Evolutionary conservation across 2,329 filamentous ascomycete genomes (phyloP), one percentile per base, ranked within the genome.

Genomic region (Cercospora citrullina): DNA sequence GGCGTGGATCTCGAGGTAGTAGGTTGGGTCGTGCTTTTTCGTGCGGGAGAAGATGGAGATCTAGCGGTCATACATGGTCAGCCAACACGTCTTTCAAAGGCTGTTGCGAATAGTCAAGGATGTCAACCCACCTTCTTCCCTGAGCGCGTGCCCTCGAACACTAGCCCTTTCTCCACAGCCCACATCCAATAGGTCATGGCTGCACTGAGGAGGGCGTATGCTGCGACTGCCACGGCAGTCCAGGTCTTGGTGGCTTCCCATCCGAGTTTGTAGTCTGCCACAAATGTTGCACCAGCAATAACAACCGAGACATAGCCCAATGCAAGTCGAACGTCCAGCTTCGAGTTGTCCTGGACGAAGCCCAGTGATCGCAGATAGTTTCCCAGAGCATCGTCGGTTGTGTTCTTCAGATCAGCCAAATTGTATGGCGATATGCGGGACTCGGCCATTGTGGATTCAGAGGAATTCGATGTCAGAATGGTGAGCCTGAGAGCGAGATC

Each of bases 361-460:
- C 86, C 89, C 79, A 98, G 89, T 33, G 89, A 91, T 81, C 92
- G 94, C 71, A 99, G 89, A 84, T 98, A 98, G 82, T 95, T 93
- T 68, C 91, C 89, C 68, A 99, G 90, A 66, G 94, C 93, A 82
- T 99, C 95, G 83, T 99, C 95, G 73, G 92, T 93, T 45, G 94
- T 96, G 83, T 95, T 96, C 82, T 98, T 98, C 72, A 99, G 90
- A 79, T 98, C 95, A 96, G 78, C 69, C 7, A 79, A 73, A 21
- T 73, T 76, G 69, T 78, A 75, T 2, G 76, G 75, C 12, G 77
- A 79, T 61, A 80, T 78, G 61, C 75, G 75, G 5, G 74, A 71
- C 23, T 78, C 76, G 53, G 75, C 69, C 76, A 77, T 78, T 28
- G 57, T 55, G 21, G 23, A 28, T n/a, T 26, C 5, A 55, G 23